Evolutionary conservation across 345 rosid genomes (phyloP).

Genomic region (Eucalyptus regnans): DNA sequence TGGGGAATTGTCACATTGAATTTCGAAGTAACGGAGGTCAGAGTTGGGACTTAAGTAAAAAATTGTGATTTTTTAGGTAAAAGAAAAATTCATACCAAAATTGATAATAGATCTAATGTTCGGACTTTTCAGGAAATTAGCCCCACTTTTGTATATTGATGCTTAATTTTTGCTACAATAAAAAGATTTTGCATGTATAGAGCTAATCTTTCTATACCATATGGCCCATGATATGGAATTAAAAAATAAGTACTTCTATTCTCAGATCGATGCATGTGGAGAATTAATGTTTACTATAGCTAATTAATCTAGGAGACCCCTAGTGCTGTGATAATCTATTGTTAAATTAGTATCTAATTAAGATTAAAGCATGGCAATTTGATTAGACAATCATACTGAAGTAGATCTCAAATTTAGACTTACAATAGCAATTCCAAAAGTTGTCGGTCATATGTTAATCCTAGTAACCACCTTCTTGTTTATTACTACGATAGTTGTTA

Average conservation of each 20-base stretch:
- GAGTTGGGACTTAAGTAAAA: rapidly evolving
- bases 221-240: neutral
- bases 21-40: no score
- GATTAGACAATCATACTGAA: neutral
- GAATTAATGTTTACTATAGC: neutral
- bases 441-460: neutral
- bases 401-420: neutral
- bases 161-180: neutral
- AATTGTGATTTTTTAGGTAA: no score
- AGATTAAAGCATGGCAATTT: neutral
- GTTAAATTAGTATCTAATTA: neutral
- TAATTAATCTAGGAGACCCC: neutral
- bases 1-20: no score
- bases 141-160: neutral
- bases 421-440: neutral
- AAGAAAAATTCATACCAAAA: no score
- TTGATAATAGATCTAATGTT: no score
- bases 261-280: neutral
- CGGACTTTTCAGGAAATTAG: no score
- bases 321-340: neutral
- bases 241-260: neutral
- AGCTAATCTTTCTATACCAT: neutral
- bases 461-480: neutral
- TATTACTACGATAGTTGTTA: neutral
- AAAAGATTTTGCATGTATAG: neutral